These are phyloP conservation scores for Fomitopsis pinicola DNA, from an alignment of 1,284 basidiomycete genomes.

Conservation along the genomic window DNA sequence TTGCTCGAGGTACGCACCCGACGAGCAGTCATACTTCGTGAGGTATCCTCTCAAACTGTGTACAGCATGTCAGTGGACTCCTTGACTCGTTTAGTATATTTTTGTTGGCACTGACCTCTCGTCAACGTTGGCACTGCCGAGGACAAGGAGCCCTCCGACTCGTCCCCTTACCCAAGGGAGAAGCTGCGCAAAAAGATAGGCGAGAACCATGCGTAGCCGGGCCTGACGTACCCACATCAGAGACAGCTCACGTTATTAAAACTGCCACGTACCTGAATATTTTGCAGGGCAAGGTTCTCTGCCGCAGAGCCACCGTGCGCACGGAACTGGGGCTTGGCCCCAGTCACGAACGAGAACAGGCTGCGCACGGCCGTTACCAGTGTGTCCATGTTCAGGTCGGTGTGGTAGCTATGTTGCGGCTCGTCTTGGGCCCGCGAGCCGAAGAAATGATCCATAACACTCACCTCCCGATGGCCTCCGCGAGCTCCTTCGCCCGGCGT, in stretches of 20 bases:
- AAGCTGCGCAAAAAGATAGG: constrained; percentile 96
- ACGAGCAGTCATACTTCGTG: constrained; percentile 96
- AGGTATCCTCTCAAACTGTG: constrained; percentile 90
- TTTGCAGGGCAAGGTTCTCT: constrained; percentile 96
- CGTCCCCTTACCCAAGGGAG: constrained; percentile 90
- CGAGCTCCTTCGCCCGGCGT: constrained; percentile 80
- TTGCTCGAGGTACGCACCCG: constrained; percentile 43
- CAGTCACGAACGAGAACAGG: constrained; percentile 85
- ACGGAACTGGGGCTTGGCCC: constrained; percentile 78
- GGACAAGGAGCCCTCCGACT: constrained; percentile 83
- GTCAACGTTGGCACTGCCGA: constrained; percentile 97
- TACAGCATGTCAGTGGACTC: neutral
- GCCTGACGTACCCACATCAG: constrained; percentile 45
- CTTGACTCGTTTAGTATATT: neutral
- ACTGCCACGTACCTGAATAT: constrained; percentile 71
- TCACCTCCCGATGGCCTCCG: constrained; percentile 85
- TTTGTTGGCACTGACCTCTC: constrained; percentile 60
- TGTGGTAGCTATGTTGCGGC: constrained; percentile 68
- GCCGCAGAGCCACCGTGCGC: constrained; percentile 84
- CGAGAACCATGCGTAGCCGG: constrained; percentile 91
- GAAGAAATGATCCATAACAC: constrained; percentile 10
- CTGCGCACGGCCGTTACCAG: constrained; percentile 81
- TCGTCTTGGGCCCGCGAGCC: neutral
- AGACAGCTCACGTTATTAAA: neutral
- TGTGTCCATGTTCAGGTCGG: constrained; percentile 95